phyloP scores from a whole-genome alignment of 306 rosid genomes.

The Glycine latifolia region DNA sequence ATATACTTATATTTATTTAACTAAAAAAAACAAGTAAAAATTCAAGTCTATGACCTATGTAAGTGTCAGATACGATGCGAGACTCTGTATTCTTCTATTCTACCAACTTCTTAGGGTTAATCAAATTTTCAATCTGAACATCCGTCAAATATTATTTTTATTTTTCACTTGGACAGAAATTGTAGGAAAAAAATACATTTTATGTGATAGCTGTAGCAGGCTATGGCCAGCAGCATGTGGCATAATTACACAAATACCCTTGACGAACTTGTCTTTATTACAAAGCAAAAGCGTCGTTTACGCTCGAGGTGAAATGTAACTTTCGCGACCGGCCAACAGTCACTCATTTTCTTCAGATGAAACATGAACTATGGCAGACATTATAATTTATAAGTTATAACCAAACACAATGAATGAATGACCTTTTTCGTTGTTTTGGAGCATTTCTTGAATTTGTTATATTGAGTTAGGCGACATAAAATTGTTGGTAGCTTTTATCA shows the following conservation, averaged over 20 bases:
- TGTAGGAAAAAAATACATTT: background rate
- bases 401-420: slow-evolving; percentile 38
- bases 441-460: background rate
- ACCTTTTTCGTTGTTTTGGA: background rate
- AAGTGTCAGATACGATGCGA: no score
- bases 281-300: background rate
- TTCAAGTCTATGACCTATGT: no score
- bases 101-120: no score
- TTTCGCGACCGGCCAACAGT: slow-evolving; percentile 38
- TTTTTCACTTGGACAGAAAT: background rate
- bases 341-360: slow-evolving; percentile 1
- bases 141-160: no score
- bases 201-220: background rate
- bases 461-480: slow-evolving; percentile 32
- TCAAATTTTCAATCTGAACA: background rate
- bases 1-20: no score
- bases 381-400: slow-evolving; percentile 33
- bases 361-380: slow-evolving; percentile 19
- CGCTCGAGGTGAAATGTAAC: slow-evolving; percentile 29
- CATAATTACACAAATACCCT: slow-evolving; percentile 27
- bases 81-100: no score
- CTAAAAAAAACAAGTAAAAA: no score
- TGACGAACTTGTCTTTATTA: background rate
- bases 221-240: slow-evolving; percentile 30
- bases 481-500: slow-evolving; percentile 22